phyloP scores from a whole-genome alignment of 108 stramenopile species.

The Cyclotella cryptica region DNA sequence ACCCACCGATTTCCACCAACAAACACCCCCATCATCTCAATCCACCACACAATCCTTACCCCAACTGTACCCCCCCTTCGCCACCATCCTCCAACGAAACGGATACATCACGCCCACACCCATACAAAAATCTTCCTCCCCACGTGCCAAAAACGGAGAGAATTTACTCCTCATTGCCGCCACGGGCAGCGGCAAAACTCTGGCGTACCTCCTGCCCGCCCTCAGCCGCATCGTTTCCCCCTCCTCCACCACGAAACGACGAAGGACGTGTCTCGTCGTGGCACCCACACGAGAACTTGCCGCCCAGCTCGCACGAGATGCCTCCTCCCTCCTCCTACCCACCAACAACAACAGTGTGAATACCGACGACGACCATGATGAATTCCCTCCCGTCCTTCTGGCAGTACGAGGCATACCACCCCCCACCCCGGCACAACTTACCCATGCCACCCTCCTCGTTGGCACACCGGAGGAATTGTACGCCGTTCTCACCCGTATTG shows the following conservation, averaged over 20 bases:
- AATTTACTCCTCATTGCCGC: conserved; percentile 57
- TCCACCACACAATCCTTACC: conserved; percentile 5
- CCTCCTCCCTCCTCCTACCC: conserved; percentile 37
- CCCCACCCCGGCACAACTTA: conserved; percentile 43
- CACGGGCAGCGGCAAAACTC: conserved; percentile 58
- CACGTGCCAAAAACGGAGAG: conserved; percentile 42
- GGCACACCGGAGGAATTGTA: conserved; percentile 61
- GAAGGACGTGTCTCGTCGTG: conserved; percentile 44
- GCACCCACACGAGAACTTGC: conserved; percentile 60
- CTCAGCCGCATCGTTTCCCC: conserved; percentile 26
- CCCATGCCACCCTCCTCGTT: conserved; percentile 45
- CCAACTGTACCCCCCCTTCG: conserved; percentile 48
- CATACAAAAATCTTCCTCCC: conserved; percentile 55
- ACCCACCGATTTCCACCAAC: neutral
- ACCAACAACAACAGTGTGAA: too few species aligned
- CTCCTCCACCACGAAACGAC: neutral
- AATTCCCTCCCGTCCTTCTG: conserved; percentile 38
- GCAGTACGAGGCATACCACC: conserved; percentile 58
- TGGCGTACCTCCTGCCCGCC: conserved; percentile 55
- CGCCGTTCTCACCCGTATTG: conserved; percentile 53
- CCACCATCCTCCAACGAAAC: conserved; percentile 27
- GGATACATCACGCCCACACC: conserved; percentile 61
- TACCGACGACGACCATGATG: conserved; percentile 15
- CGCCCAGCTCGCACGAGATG: conserved; percentile 54
- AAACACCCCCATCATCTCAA: neutral